Conservation (phyloP, 805 yeast species). For the Yamadazyma philogaea region DNA sequence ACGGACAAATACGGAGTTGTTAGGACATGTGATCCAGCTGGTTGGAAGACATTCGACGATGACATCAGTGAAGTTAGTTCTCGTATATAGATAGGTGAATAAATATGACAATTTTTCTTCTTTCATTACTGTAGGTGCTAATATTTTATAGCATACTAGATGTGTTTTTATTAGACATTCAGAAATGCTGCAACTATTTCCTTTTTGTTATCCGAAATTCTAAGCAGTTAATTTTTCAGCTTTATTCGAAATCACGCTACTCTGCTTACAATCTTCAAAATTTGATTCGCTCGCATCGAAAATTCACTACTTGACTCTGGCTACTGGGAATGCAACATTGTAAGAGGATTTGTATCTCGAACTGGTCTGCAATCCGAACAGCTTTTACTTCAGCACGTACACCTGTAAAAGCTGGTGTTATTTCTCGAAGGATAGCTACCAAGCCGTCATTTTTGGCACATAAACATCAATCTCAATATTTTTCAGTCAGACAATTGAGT, state of each 20-base stretch:
- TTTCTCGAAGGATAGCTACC: not conserved
- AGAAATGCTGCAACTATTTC: no score
- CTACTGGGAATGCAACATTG: not conserved
- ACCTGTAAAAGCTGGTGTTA: no score
- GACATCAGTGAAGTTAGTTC: conserved; percentile 7
- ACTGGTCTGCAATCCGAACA: not conserved
- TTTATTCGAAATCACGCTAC: not conserved
- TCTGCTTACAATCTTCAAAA: conserved; percentile 7
- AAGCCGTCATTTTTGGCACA: not conserved
- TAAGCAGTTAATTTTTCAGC: no score
- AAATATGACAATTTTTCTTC: not conserved
- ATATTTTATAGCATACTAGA: no score
- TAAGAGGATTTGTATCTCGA: not conserved
- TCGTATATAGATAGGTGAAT: not conserved
- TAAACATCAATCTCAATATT: not conserved
- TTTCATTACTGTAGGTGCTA: not conserved
- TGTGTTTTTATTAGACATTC: no score
- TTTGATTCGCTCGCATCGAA: conserved; percentile 10
- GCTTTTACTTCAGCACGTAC: no score
- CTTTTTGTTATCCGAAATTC: no score
- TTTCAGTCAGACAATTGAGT: conserved; percentile 6
- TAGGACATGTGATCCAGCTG: conserved; percentile 25
- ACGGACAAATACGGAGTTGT: conserved; percentile 32
- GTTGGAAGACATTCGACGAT: conserved; percentile 16
- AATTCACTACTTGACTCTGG: conserved; percentile 4